Conservation (phyloP, 2,329 filamentous ascomycete species). For the Fusarium coicis region DNA sequence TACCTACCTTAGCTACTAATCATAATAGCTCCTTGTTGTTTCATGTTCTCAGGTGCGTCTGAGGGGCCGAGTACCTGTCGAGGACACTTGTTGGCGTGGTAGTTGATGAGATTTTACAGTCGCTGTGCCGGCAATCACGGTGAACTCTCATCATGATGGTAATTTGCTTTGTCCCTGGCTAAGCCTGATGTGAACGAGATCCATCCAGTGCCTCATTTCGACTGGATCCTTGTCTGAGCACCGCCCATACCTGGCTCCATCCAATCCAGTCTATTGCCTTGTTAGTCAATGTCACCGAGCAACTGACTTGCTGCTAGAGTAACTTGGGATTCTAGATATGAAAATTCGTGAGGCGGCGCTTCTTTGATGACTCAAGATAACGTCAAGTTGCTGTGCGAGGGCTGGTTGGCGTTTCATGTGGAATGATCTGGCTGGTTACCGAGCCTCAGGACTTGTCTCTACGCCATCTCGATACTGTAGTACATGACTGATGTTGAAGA, state of each 20-base stretch:
- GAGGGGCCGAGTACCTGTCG: not conserved
- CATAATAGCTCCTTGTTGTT: slow-evolving; percentile 21
- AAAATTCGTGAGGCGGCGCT: not conserved
- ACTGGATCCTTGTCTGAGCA: slow-evolving; percentile 31
- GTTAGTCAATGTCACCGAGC: slow-evolving; percentile 30
- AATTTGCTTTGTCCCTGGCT: slow-evolving; percentile 37
- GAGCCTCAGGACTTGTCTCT: slow-evolving; percentile 13
- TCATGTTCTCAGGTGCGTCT: slow-evolving; percentile 20
- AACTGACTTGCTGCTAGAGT: slow-evolving; percentile 17
- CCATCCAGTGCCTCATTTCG: slow-evolving; percentile 42
- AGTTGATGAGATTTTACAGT: not conserved
- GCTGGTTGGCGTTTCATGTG: slow-evolving; percentile 1
- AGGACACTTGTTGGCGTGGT: slow-evolving; percentile 22
- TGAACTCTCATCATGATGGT: slow-evolving; percentile 28
- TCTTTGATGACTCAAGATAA: not conserved
- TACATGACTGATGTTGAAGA: not conserved
- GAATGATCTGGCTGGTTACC: slow-evolving; percentile 19
- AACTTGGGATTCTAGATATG: slow-evolving; percentile 1
- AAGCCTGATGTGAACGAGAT: slow-evolving; percentile 41
- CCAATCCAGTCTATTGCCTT: slow-evolving; percentile 24
- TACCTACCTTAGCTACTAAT: not conserved
- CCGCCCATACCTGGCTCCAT: slow-evolving; percentile 20
- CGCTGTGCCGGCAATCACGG: slow-evolving; percentile 21
- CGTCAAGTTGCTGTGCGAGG: slow-evolving; percentile 17
- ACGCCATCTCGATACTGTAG: not conserved